Evolutionary conservation across 305 asterid species (phyloP).

Genomic region (Vinca major): DNA sequence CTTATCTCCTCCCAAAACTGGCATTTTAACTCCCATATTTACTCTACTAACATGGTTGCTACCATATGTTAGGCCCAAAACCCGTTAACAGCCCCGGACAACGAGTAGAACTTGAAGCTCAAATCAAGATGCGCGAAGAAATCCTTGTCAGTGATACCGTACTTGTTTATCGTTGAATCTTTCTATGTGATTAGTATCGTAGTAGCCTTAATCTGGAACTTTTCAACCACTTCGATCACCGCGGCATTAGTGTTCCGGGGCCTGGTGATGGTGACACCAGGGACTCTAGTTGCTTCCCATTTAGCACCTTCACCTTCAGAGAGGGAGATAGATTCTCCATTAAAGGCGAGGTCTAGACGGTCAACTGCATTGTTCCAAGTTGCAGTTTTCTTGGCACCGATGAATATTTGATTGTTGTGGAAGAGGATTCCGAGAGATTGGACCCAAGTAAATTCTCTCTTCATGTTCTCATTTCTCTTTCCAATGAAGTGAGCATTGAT

Average conservation of each 20-base stretch:
- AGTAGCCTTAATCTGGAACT: slow-evolving; percentile 55
- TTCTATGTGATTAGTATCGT: slow-evolving; percentile 54
- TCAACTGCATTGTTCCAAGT: slow-evolving; percentile 50
- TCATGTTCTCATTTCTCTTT: slow-evolving; percentile 45
- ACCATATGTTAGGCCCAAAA: slow-evolving; percentile 63
- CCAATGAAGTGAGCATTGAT: slow-evolving; percentile 87
- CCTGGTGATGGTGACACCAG: slow-evolving; percentile 32
- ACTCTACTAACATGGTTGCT: slow-evolving; percentile 47
- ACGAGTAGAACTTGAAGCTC: slow-evolving; percentile 60
- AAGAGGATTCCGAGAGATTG: slow-evolving; percentile 70
- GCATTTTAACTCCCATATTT: slow-evolving; percentile 75
- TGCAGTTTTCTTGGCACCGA: slow-evolving; percentile 55
- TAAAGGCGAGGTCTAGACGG: slow-evolving; percentile 39
- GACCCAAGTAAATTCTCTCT: slow-evolving; percentile 82
- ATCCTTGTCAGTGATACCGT: slow-evolving; percentile 55
- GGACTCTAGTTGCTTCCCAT: slow-evolving; percentile 22
- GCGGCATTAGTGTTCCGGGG: slow-evolving; percentile 38
- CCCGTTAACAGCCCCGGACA: slow-evolving; percentile 60
- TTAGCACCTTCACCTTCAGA: slow-evolving; percentile 34
- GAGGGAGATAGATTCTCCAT: slow-evolving; percentile 37
- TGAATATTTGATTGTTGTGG: slow-evolving; percentile 36
- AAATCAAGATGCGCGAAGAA: slow-evolving; percentile 77
- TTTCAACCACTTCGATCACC: slow-evolving; percentile 50
- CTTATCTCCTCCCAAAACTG: slow-evolving; percentile 64
- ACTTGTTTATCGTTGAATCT: slow-evolving; percentile 52